Conservation (phyloP, 371 early-diverging fungal species). For the Lichtheimia corymbifera region DNA sequence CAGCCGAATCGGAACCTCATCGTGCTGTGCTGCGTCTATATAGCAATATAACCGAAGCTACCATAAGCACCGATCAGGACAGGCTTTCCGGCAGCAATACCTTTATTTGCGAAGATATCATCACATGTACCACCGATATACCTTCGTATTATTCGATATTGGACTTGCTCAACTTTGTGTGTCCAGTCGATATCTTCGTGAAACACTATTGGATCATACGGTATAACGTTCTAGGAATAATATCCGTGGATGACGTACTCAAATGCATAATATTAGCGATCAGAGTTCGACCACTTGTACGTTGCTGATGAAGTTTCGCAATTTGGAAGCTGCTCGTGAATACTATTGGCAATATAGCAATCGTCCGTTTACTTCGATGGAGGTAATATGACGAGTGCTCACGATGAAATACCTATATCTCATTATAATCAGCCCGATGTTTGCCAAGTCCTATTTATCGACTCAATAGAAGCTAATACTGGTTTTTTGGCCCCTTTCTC, state of each 20-base stretch:
- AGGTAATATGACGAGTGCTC: constrained; percentile 40
- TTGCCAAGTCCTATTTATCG: constrained; percentile 75
- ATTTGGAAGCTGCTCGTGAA: constrained; percentile 52
- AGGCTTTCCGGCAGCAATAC: constrained; percentile 7
- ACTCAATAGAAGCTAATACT: constrained; percentile 59
- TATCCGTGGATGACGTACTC: neutral
- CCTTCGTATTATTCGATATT: constrained; percentile 84
- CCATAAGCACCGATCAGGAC: neutral
- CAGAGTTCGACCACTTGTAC: constrained; percentile 76
- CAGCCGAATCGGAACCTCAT: neutral
- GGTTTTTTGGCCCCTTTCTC: constrained; percentile 56
- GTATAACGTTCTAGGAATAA: constrained; percentile 22
- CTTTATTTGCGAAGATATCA: constrained; percentile 31
- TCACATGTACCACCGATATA: constrained; percentile 77
- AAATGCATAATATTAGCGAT: constrained; percentile 52
- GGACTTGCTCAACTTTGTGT: constrained; percentile 85
- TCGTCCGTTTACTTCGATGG: constrained; percentile 77
- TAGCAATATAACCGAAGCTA: constrained; percentile 37
- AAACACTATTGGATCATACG: constrained; percentile 72
- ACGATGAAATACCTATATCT: neutral
- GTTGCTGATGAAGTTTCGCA: constrained; percentile 76
- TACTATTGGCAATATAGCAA: constrained; percentile 80
- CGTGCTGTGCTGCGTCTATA: constrained; percentile 78
- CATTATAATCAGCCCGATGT: constrained; percentile 53
- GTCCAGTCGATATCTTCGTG: constrained; percentile 58